phyloP scores from a whole-genome alignment of 2,329 filamentous ascomycete species.

The Sordariomycetes sp. region DNA sequence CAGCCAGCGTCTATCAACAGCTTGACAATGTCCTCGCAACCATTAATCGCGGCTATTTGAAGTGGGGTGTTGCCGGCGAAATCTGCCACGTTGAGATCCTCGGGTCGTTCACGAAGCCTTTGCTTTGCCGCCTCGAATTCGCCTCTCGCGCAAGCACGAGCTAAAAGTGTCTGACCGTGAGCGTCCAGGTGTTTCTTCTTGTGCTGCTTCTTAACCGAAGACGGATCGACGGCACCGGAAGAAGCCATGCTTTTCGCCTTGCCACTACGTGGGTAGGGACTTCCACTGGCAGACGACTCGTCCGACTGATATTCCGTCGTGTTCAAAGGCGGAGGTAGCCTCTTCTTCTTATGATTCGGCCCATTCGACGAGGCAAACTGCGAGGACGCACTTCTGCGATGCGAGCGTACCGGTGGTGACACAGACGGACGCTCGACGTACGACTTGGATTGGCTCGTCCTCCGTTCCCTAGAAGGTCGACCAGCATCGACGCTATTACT shows the following conservation, averaged over 20 bases:
- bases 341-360: slow-evolving; percentile 50
- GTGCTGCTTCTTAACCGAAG: slow-evolving; percentile 48
- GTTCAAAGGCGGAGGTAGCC: slow-evolving; percentile 50
- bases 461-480: slow-evolving; percentile 22
- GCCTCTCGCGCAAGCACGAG: slow-evolving; percentile 81
- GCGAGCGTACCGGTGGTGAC: slow-evolving; percentile 49
- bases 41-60: slow-evolving; percentile 85
- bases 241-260: slow-evolving; percentile 47
- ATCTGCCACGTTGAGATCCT: slow-evolving; percentile 82
- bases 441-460: slow-evolving; percentile 17
- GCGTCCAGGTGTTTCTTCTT: slow-evolving; percentile 87
- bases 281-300: slow-evolving; percentile 53
- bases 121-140: slow-evolving; percentile 72
- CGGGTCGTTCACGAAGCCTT: slow-evolving; percentile 67
- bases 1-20: slow-evolving; percentile 80
- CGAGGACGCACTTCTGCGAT: slow-evolving; percentile 56
- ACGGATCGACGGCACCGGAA: slow-evolving; percentile 49
- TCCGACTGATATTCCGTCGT: slow-evolving; percentile 60
- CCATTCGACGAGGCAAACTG: slow-evolving; percentile 51
- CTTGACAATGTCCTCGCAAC: slow-evolving; percentile 77
- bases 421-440: slow-evolving; percentile 35
- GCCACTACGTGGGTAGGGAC: slow-evolving; percentile 48
- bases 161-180: slow-evolving; percentile 82
- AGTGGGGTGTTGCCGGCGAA: slow-evolving; percentile 95
- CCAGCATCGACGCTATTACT: slow-evolving; percentile 28